These are phyloP conservation scores for Jaltomata sinuosa DNA, from an alignment of 257 asterid species.

Conservation along the genomic window DNA sequence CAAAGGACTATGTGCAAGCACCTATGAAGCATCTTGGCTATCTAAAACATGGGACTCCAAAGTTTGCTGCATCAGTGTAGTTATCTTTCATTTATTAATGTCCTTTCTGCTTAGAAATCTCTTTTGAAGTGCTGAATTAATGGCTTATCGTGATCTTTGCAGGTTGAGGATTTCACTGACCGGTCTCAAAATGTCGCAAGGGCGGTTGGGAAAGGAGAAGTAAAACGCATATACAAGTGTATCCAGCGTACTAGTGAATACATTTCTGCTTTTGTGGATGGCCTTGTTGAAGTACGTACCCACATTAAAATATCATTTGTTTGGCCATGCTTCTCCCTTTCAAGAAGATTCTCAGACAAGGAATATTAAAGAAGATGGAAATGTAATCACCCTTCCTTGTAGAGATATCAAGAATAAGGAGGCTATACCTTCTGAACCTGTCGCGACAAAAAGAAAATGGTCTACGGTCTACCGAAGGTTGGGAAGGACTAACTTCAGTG, in stretches of 20 bases:
- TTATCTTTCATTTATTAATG: not conserved
- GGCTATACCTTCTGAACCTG: not conserved
- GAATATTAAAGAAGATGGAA: not conserved
- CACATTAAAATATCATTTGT: conserved; percentile 40
- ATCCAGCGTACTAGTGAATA: conserved; percentile 35
- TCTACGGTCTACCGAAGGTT: not conserved
- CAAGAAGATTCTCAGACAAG: conserved; percentile 11
- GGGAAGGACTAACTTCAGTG: conserved; percentile 5
- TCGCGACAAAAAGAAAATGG: not conserved
- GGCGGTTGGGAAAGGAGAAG: conserved; percentile 67
- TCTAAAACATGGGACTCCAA: conserved; percentile 77
- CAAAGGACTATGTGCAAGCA: conserved; percentile 87
- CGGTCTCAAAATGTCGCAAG: conserved; percentile 79
- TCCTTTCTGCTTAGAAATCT: not conserved
- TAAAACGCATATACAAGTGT: conserved; percentile 58
- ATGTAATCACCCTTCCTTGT: not conserved
- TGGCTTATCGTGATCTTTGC: conserved; percentile 9
- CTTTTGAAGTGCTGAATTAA: not conserved
- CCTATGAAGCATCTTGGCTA: conserved; percentile 61
- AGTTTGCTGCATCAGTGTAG: conserved; percentile 78
- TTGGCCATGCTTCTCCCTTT: conserved; percentile 30
- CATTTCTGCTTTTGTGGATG: conserved; percentile 48
- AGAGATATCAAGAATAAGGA: not conserved
- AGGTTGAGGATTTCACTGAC: conserved; percentile 91
- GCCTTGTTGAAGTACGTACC: conserved; percentile 40